These are phyloP conservation scores for Leishmania braziliensis DNA, from an alignment of 208 protist genomes.

Conservation along the genomic window DNA sequence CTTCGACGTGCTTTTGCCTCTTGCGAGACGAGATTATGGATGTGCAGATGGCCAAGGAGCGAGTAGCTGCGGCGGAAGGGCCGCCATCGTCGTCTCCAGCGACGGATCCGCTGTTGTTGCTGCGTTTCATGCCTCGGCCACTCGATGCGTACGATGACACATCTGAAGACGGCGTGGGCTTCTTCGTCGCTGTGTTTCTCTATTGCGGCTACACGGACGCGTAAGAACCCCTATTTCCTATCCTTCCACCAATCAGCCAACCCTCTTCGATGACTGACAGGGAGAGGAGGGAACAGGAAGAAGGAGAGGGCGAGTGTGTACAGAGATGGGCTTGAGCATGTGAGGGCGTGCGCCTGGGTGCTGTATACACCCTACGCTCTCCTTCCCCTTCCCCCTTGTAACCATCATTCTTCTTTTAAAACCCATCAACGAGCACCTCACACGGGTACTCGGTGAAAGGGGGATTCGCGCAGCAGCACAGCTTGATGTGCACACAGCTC, in stretches of 20 bases:
- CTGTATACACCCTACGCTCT: neutral
- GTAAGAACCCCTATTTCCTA: neutral
- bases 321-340: conserved; percentile 1
- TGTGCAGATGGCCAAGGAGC: conserved; percentile 34
- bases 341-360: neutral
- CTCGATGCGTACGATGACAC: conserved; percentile 7
- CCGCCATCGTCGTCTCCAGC: neutral
- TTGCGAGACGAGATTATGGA: conserved; percentile 31
- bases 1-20: conserved; percentile 5
- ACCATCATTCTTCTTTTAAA: neutral
- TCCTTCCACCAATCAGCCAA: neutral
- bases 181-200: conserved; percentile 73
- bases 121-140: conserved; percentile 55
- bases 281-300: too few relatives aligned
- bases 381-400: neutral
- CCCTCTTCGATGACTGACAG: neutral
- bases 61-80: neutral
- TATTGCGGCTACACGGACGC: conserved; percentile 1
- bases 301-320: neutral
- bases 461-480: neutral
- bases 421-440: neutral
- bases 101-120: conserved; percentile 37
- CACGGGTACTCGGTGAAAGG: neutral
- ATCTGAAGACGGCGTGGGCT: conserved; percentile 54
- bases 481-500: neutral